Base-by-base conservation (phyloP, 2,329 filamentous ascomycete genomes). In the Pseudonectria foliicola region DNA sequence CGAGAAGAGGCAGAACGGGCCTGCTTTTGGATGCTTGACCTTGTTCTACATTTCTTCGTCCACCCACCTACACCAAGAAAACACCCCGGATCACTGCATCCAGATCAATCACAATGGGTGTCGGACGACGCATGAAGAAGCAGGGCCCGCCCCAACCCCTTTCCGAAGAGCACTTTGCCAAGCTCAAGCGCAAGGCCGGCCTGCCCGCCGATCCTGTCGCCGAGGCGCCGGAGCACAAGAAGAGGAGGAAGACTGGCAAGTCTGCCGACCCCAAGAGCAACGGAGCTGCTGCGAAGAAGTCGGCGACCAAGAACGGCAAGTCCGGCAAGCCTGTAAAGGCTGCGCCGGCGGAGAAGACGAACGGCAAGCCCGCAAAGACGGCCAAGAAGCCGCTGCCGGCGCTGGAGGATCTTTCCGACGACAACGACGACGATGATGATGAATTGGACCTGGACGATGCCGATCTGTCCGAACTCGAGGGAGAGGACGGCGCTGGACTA, bases 101-200 rank as follows among this genome's bases (percentile, higher is more conserved):
- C 25, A 38, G 40, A 44, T 37, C 44, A 38, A 47, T 58, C 58
- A 78, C 60, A 55, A 95, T 95, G 89, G 89, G 87, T 70, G 77
- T 80, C 43, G 85, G 88, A 61, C 84, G 88, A 60, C 86, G 89
- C 54, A 93, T 95, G 82, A 85, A 89, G 63, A 95, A 95, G 67
- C 92, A 96, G 75, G 90, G 88, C 37, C 73, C 82, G 46, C 92
- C 92, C 35, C 77, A 83, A 54, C 73, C 83, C 46, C 74, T 95
- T 47, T 86, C 92, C 46, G 86, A 95, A 57, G 76, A 79, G 46
- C 77, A 84, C 54, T 80, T 82, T 52, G 80, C 80, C 33, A 87
- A 81, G 56, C 62, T 82, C 42, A 95, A 96, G 75, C 78, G 89
- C 59, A 96, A 96, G 70, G 78, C 78, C 40, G 78, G 75, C 42